Evolutionary conservation across 306 rosid species (phyloP), one percentile per base, ranked within the genome.

Genomic region (Boehmeria nivea): DNA sequence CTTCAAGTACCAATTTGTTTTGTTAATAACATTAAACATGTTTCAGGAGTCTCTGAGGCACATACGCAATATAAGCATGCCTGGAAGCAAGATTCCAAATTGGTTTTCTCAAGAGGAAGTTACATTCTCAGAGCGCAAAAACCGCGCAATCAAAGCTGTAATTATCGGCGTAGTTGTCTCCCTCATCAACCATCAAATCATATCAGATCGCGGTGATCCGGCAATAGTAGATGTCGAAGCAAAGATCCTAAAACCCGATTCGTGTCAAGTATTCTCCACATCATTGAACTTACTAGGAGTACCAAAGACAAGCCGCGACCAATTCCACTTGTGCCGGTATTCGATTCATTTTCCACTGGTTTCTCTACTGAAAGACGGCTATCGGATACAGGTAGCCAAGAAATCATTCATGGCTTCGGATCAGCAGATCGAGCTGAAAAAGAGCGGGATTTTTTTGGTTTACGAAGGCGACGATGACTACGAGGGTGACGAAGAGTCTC

Each of bases 391-490:
- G 51, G 15, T 46, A 13, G 8, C n/a, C 0, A 64, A 28, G 77
- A 42, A 68, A 61, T 62, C 27, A 59, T n/a, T n/a, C n/a, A 3
- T 80, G 10, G 77, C 84, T 12, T 5, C 1, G 24, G 68, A 53
- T 57, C 1, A 46, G 22, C 66, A 84, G 10, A 46, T 82, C 52
- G 76, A 77, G 72, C 60, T 85, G 67, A 75, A 60, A 34, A 71
- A 48, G 59, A 39, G 61, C 14, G 83, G 83, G 33, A 11, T 71
- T 47, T 61, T 72, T 54, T 66, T 66, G 54, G 46, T 33, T 19
- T 71, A 25, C 57, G 87, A 81, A 73, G 85, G 81, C 51, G 83
- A 78, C 24, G 85, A 81, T 50, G 83, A 78, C 66, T 81, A 78
- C 57, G 78, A 56, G 12, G 87, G 81, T 55, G 61, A 54, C 0